These are phyloP conservation scores for Sextonia rubra DNA, from an alignment of 164 flowering plant genomes.

Conservation along the genomic window DNA sequence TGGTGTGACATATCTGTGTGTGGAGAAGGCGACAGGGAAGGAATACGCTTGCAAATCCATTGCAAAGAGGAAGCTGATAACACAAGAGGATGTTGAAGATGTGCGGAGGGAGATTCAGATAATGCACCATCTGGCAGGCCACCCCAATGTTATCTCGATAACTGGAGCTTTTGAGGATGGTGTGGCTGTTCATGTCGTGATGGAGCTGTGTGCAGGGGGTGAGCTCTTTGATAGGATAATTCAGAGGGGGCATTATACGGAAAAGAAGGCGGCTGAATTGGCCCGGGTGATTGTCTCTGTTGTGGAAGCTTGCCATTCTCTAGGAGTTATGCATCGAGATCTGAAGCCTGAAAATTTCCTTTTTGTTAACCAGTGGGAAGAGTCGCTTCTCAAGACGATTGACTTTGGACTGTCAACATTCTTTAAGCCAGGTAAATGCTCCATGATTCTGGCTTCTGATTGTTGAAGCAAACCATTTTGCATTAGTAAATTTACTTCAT, in stretches of 20 bases:
- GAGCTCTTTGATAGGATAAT: conserved; percentile 83
- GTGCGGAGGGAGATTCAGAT: conserved; percentile 84
- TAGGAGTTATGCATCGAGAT: conserved; percentile 90
- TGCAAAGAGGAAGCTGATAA: conserved; percentile 56
- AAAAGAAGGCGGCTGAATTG: conserved; percentile 70
- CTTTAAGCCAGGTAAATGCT: conserved; percentile 72
- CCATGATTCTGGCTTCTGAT: not conserved
- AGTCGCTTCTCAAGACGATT: conserved; percentile 65
- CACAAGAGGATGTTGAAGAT: conserved; percentile 66
- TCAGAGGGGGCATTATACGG: conserved; percentile 60
- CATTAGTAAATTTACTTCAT: no score
- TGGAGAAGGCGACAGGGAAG: conserved; percentile 56
- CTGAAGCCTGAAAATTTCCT: conserved; percentile 90
- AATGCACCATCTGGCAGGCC: conserved; percentile 74
- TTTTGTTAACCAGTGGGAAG: conserved; percentile 61
- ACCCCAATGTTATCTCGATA: conserved; percentile 51
- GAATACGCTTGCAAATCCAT: conserved; percentile 80
- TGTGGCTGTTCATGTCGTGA: conserved; percentile 76
- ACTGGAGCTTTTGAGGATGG: conserved; percentile 74
- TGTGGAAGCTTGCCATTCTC: conserved; percentile 71
- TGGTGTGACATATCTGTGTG: conserved; percentile 64
- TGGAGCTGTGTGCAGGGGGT: conserved; percentile 81
- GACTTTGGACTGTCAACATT: conserved; percentile 80
- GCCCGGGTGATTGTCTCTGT: conserved; percentile 59
- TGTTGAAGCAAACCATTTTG: not conserved